Evolutionary conservation across 192 early-diverging fungal species (phyloP).

Genomic region (Chytriomyces hyalinus): DNA sequence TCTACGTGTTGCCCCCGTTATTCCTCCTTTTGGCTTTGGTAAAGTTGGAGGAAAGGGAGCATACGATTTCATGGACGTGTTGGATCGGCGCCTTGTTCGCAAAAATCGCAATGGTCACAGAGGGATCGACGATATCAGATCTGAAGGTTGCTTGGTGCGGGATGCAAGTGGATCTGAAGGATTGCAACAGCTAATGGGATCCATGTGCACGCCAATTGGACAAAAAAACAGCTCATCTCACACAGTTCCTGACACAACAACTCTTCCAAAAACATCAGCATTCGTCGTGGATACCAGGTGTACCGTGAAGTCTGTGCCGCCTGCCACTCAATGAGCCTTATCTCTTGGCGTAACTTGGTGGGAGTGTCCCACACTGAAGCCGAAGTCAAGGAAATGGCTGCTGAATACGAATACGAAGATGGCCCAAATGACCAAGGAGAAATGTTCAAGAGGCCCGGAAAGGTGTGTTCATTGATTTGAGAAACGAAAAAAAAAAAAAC

Average conservation of each 20-base stretch:
- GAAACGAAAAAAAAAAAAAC: not conserved
- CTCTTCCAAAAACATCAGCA: constrained; percentile 54
- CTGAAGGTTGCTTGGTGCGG: too few species aligned
- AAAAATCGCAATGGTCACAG: too few species aligned
- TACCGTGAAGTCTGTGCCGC: constrained; percentile 98
- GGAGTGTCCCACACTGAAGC: constrained; percentile 90
- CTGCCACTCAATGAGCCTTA: constrained; percentile 93
- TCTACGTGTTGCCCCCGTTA: not conserved
- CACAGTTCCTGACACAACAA: too few species aligned
- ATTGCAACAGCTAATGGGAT: too few species aligned
- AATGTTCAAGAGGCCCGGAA: constrained; percentile 92
- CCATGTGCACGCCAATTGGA: too few species aligned
- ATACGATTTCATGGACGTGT: not conserved
- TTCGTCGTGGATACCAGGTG: constrained; percentile 98
- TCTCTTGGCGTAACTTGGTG: constrained; percentile 96
- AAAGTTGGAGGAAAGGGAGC: not conserved
- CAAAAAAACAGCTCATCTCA: too few species aligned
- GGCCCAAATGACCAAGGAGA: constrained; percentile 91
- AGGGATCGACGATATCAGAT: too few species aligned
- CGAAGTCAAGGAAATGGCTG: constrained; percentile 93
- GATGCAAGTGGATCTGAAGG: too few species aligned
- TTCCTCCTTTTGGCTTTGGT: not conserved
- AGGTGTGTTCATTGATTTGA: constrained; percentile 46
- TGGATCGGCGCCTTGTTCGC: not conserved
- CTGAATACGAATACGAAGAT: constrained; percentile 88